phyloP scores from a whole-genome alignment of 75 land plant genomes.

The Isoetes taiwanensis region DNA sequence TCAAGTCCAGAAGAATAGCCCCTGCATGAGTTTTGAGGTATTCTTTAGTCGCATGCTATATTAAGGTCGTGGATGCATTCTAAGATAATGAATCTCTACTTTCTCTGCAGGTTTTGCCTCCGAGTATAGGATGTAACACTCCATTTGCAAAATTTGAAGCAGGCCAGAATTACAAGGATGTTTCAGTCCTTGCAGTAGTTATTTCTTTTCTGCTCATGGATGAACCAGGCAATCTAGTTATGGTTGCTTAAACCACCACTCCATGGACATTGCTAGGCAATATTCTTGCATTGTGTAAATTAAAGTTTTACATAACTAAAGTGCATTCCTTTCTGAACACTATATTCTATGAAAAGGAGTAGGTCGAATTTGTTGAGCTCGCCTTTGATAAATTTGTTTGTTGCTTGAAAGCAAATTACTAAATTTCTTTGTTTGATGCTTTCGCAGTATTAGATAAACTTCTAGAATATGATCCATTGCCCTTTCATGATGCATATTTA shows the following conservation, averaged over 20 bases:
- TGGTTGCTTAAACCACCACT: slow-evolving; percentile 99
- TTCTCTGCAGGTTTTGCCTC: slow-evolving; percentile 84
- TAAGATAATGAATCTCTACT: background rate
- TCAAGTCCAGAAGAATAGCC: too few species aligned
- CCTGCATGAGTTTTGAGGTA: slow-evolving; percentile 88
- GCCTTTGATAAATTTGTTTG: too few species aligned
- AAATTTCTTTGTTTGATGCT: too few species aligned
- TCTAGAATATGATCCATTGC: too few species aligned
- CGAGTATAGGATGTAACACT: slow-evolving; percentile 93
- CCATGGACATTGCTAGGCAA: slow-evolving; percentile 99
- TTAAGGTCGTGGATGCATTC: background rate
- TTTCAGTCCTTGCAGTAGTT: slow-evolving; percentile 84
- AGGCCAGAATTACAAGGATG: slow-evolving; percentile 77
- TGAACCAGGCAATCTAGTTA: slow-evolving; percentile 51
- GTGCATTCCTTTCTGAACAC: too few species aligned
- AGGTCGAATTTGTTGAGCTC: too few species aligned
- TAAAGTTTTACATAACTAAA: slow-evolving; percentile 61
- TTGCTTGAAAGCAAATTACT: too few species aligned
- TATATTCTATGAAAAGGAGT: too few species aligned
- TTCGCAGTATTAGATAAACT: too few species aligned
- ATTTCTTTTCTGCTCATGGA: slow-evolving; percentile 72
- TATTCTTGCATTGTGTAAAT: slow-evolving; percentile 89
- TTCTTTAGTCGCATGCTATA: background rate
- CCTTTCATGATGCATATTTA: too few species aligned
- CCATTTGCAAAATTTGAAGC: slow-evolving; percentile 91